Evolutionary conservation across 2,329 filamentous ascomycete genomes (phyloP).

Genomic region (Stachybotrys chlorohalonatus): DNA sequence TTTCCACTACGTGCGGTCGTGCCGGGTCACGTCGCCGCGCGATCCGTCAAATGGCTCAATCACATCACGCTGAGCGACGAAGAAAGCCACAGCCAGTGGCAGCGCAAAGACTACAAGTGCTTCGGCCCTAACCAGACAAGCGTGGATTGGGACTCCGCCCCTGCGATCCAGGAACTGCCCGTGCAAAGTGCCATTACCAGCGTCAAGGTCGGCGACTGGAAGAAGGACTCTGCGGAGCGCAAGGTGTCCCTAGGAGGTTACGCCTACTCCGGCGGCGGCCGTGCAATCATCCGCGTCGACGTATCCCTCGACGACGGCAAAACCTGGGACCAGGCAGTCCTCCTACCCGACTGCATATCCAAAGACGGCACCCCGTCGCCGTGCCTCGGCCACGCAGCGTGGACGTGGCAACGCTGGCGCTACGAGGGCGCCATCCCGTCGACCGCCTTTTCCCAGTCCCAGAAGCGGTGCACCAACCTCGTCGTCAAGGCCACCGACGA

Average conservation of each 20-base stretch:
- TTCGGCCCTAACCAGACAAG: conserved; percentile 55
- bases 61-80: conserved; percentile 56
- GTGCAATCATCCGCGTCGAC: conserved; percentile 58
- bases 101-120: conserved; percentile 59
- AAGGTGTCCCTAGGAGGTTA: conserved; percentile 46
- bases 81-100: conserved; percentile 57
- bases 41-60: conserved; percentile 61
- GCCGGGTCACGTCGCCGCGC: conserved; percentile 56
- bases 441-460: conserved; percentile 11
- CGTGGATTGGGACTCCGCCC: conserved; percentile 53
- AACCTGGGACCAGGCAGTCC: conserved; percentile 54
- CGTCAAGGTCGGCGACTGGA: conserved; percentile 32
- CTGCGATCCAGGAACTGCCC: conserved; percentile 59
- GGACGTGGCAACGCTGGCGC: conserved; percentile 59
- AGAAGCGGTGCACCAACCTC: conserved; percentile 35
- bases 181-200: conserved; percentile 58
- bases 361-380: conserved; percentile 15
- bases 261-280: conserved; percentile 59
- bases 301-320: conserved; percentile 53
- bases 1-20: conserved; percentile 55
- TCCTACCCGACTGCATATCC: conserved; percentile 39
- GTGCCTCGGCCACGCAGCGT: conserved; percentile 37
- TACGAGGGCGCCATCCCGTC: conserved; percentile 39
- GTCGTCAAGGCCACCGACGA: conserved; percentile 60
- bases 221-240: conserved; percentile 3